Evolutionary conservation across 257 asterid genomes (phyloP), one percentile per base, ranked within the genome.

Genomic region (Scutellaria barbata): DNA sequence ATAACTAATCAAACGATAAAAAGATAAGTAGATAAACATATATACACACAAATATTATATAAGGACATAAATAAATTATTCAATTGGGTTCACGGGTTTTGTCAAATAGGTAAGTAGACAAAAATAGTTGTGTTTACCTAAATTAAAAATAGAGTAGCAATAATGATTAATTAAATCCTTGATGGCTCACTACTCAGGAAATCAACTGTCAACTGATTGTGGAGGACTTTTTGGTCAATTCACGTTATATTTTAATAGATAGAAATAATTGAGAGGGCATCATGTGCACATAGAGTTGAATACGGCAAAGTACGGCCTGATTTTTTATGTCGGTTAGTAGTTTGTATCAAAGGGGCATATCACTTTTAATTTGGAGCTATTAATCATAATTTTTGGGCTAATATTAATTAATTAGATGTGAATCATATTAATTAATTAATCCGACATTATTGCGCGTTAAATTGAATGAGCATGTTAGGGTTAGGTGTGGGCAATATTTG

Each of bases 281-380:
- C 90, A 81, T 82, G 87, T 82, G 85, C 72, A 16, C 22, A 62
- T 57, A 11, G 51, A 61, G 71, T 57, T 5, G 6, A 11, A 77
- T 85, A 85, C 88, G 90, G 83, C 70, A 69, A 62, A 74, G 88
- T 83, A 85, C 90, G 90, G 83, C 42, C 82, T 18, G 62, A 62
- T 73, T 71, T 53, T 20, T 20, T 25, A 46, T 80, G 81, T 72
- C 76, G 75, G 83, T 74, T 74, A 47, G 77, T 55, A 50, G 77
- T 79, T 79, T 16, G 71, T 25, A 48, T 22, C 73, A 9, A 61
- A 16, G n/a, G 33, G 75, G 51, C 61, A 66, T 60, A 66, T 73
- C 35, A 22, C 33, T 43, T 22, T 40, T 45, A 16, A 53, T 46
- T 77, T 72, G 45, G 66, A 67, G 17, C 22, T 41, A 45, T 17